Conservation (phyloP, 2,329 filamentous ascomycete species). For the Verticillium isaacii region DNA sequence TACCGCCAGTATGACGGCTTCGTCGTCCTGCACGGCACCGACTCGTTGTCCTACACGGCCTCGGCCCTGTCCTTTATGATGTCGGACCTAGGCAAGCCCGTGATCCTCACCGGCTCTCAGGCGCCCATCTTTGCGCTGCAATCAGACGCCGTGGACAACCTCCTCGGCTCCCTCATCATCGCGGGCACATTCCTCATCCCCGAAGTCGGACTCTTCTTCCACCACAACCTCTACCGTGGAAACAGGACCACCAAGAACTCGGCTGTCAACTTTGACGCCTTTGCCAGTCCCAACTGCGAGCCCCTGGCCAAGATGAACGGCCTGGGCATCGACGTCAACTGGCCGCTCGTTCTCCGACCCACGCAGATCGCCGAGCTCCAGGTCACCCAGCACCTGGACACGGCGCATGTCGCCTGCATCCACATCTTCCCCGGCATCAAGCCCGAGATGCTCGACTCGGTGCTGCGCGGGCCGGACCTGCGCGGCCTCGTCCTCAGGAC, state of each 20-base stretch:
- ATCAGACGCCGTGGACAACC: conserved; percentile 86
- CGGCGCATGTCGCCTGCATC: conserved; percentile 82
- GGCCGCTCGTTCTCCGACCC: conserved; percentile 71
- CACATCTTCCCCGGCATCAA: conserved; percentile 90
- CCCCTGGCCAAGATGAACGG: conserved; percentile 79
- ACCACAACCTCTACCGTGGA: conserved; percentile 83
- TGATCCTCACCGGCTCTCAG: conserved; percentile 78
- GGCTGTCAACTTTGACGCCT: conserved; percentile 80
- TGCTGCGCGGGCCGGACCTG: conserved; percentile 70
- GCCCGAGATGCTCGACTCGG: conserved; percentile 87
- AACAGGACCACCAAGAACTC: conserved; percentile 87
- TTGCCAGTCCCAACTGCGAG: conserved; percentile 80
- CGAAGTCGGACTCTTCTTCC: conserved; percentile 91
- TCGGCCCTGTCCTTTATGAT: conserved; percentile 93
- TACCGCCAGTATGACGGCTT: conserved; percentile 89
- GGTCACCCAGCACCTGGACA: conserved; percentile 72
- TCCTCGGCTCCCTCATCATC: conserved; percentile 82
- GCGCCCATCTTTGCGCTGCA: conserved; percentile 87
- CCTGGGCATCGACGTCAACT: conserved; percentile 74
- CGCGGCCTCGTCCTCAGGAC: conserved; percentile 84
- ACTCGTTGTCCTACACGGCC: conserved; percentile 83
- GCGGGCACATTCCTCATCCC: conserved; percentile 91
- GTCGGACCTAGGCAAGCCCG: conserved; percentile 82
- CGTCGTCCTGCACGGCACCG: conserved; percentile 85
- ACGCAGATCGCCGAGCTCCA: conserved; percentile 69